Evolutionary conservation across 768 basidiomycete species (phyloP), one percentile per base, ranked within the genome.

Genomic region (Lyophyllum shimeji): DNA sequence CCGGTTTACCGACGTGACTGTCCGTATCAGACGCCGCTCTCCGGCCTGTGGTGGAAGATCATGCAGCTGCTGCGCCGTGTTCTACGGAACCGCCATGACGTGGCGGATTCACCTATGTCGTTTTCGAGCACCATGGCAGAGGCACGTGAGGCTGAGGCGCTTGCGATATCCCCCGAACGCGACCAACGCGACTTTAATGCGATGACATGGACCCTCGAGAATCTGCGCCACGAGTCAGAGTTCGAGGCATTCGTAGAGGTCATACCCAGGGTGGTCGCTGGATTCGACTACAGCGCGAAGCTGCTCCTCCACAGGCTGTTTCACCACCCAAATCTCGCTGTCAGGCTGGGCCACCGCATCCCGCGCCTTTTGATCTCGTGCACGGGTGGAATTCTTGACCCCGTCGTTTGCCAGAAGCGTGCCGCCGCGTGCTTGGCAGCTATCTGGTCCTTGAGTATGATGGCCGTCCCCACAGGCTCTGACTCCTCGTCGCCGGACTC

Each of bases 401-500:
- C 64, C 23, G n/a, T 53, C 4, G 23, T 62, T 8, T 60, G 69
- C 7, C 66, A 71, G 43, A 71, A 64, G 46, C 65, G 74, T n/a
- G 69, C 72, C 0, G 60, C 63, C 33, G 69, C 70, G 0, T 75
- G 72, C 58, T 60, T 75, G 12, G 69, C 69, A 21, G 72, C 76
- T 4, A 76, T 76, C 12, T 75, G 74, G 74, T 74, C 76, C 1
- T 59, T 77, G 43, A 71, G 67, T n/a, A 75, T 77, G 74, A 71
- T 77, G 65, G 63, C 71, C 13, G 66, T 74, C 15, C 72, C 72
- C 0, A 63, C 62, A 43, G 50, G 46, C 24, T 56, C 52, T 51
- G 40, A 56, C n/a, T 50, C 53, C 13, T 55, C 33, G 46, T 24
- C 51, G 50, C 51, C 52, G 43, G 44, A 40, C 33, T 60, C 39